Percentiles rank a stretch among this genome's conserved stretches.
These are phyloP conservation scores for Serpula lacrymans DNA, from an alignment of 768 basidiomycete genomes.

Conservation along the genomic window DNA sequence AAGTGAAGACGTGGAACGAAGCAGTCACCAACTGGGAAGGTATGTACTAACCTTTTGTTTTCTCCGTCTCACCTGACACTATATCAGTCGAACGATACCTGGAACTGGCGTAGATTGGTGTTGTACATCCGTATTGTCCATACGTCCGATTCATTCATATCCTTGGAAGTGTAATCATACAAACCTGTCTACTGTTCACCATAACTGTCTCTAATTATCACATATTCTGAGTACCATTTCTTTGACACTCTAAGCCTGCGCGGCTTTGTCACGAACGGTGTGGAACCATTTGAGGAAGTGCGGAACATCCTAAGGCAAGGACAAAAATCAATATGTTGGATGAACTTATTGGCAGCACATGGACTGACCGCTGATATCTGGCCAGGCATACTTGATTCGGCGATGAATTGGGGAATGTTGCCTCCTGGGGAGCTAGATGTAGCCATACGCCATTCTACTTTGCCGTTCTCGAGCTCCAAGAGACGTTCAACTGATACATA, in stretches of 20 bases:
- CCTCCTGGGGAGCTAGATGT: slow-evolving; percentile 73
- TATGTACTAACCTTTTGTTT: slow-evolving; percentile 30
- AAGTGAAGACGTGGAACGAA: slow-evolving; percentile 80
- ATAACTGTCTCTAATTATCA: too few relatives aligned
- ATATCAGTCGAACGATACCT: slow-evolving; percentile 75
- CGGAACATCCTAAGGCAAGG: slow-evolving; percentile 56
- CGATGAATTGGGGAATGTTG: slow-evolving; percentile 60
- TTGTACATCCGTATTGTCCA: too few relatives aligned
- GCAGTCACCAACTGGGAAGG: slow-evolving; percentile 96
- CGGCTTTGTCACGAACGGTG: slow-evolving; percentile 20
- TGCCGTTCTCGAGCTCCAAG: slow-evolving; percentile 57
- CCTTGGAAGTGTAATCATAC: background rate
- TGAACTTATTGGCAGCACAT: background rate
- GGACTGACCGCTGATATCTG: slow-evolving; percentile 57
- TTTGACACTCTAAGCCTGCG: too few relatives aligned
- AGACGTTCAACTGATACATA: slow-evolving; percentile 71
- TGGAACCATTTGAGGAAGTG: slow-evolving; percentile 70
- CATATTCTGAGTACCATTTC: too few relatives aligned
- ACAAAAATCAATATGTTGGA: slow-evolving; percentile 6
- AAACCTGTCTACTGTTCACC: background rate
- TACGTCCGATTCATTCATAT: background rate
- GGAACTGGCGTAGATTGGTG: slow-evolving; percentile 76
- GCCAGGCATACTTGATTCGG: slow-evolving; percentile 57
- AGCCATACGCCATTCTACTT: slow-evolving; percentile 78
- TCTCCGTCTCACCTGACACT: slow-evolving; percentile 6